These are phyloP conservation scores for Stemphylium beticola DNA, from an alignment of 2,329 filamentous ascomycete genomes.

Conservation along the genomic window DNA sequence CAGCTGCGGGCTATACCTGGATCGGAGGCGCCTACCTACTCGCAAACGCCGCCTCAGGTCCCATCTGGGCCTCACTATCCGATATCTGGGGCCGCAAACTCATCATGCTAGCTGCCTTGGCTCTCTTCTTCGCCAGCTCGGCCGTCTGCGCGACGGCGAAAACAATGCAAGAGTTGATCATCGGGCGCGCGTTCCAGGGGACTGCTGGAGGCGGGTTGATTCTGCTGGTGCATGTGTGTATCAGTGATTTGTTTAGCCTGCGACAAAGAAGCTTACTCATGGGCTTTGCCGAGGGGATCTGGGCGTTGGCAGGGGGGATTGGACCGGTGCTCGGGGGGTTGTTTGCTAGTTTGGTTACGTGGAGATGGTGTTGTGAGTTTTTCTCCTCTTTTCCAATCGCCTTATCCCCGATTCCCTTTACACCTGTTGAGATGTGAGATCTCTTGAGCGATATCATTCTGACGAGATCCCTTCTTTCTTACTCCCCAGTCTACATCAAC, in stretches of 20 bases:
- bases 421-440: neutral
- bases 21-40: conserved; percentile 77
- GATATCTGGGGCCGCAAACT: conserved; percentile 66
- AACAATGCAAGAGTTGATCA: conserved; percentile 66
- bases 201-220: conserved; percentile 68
- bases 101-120: conserved; percentile 58
- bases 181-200: conserved; percentile 67
- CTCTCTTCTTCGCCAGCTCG: conserved; percentile 66
- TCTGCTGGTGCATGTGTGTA: conserved; percentile 66
- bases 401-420: neutral
- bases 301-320: conserved; percentile 60
- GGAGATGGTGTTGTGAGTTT: conserved; percentile 59
- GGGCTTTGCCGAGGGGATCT: conserved; percentile 60
- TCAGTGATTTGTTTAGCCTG: conserved; percentile 68
- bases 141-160: conserved; percentile 63
- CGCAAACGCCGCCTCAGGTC: conserved; percentile 69
- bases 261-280: conserved; percentile 58
- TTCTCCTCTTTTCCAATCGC: neutral
- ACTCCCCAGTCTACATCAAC: conserved; percentile 60
- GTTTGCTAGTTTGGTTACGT: conserved; percentile 54
- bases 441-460: neutral
- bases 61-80: conserved; percentile 71
- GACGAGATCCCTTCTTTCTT: no score
- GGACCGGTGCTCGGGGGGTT: conserved; percentile 62
- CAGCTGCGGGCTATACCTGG: conserved; percentile 76